Conservation (phyloP, 164 flowering plant genomes). For the Santalum album region DNA sequence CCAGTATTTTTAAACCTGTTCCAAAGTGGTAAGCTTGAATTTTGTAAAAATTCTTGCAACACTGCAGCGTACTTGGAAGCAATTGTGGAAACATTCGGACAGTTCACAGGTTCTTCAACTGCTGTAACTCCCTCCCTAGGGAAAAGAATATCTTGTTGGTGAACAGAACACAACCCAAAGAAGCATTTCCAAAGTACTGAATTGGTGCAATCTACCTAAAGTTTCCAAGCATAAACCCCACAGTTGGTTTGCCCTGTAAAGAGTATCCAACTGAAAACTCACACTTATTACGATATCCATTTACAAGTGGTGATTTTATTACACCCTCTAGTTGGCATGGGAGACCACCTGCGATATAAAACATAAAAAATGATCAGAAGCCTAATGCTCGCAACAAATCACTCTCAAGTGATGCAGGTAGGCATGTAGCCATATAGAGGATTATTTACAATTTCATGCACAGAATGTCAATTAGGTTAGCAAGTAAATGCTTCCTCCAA, state of each 20-base stretch:
- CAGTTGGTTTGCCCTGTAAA: slow-evolving; percentile 61
- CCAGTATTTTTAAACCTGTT: slow-evolving; percentile 80
- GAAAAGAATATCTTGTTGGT: background rate
- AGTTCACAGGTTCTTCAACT: slow-evolving; percentile 73
- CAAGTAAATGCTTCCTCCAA: too few relatives aligned
- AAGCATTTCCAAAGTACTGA: background rate
- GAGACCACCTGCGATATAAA: slow-evolving; percentile 70
- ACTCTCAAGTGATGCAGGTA: too few relatives aligned
- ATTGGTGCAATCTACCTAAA: slow-evolving; percentile 53
- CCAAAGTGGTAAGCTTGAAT: slow-evolving; percentile 72
- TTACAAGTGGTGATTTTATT: slow-evolving; percentile 67
- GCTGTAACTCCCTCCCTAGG: slow-evolving; percentile 89
- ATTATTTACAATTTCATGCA: too few relatives aligned
- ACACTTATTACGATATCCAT: slow-evolving; percentile 95
- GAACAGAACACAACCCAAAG: slow-evolving; percentile 1
- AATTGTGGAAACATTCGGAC: slow-evolving; percentile 77
- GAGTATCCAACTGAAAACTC: slow-evolving; percentile 91
- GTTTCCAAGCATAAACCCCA: slow-evolving; percentile 92
- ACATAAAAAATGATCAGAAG: background rate
- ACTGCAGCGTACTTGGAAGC: slow-evolving; percentile 66
- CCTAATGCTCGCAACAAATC: too few relatives aligned
- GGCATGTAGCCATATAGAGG: too few relatives aligned
- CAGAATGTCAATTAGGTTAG: too few relatives aligned
- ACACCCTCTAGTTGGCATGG: slow-evolving; percentile 85
- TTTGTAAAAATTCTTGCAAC: slow-evolving; percentile 70